These are phyloP conservation scores for Baorangia bicolor DNA, from an alignment of 768 basidiomycete genomes.

Conservation along the genomic window DNA sequence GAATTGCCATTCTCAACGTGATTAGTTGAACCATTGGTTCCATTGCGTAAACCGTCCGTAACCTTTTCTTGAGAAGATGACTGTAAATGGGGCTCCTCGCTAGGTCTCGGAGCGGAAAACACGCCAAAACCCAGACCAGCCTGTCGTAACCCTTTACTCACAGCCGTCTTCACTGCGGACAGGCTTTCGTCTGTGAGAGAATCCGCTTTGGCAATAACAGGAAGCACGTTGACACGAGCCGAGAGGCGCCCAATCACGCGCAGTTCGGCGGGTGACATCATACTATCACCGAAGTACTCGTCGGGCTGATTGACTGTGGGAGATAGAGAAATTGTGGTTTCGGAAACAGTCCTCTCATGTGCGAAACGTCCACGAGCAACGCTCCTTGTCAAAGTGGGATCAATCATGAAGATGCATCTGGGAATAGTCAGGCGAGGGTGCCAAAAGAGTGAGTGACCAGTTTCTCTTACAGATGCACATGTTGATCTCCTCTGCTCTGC, in stretches of 20 bases:
- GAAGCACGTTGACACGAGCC: slow-evolving; percentile 74
- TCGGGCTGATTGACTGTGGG: slow-evolving; percentile 50
- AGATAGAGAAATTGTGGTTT: slow-evolving; percentile 55
- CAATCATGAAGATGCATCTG: slow-evolving; percentile 85
- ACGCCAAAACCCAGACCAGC: slow-evolving; percentile 77
- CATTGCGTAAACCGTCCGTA: slow-evolving; percentile 23
- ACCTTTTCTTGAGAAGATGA: slow-evolving; percentile 17
- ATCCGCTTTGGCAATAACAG: slow-evolving; percentile 77
- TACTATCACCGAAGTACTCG: slow-evolving; percentile 48
- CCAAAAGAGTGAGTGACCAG: not conserved
- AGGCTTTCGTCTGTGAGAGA: slow-evolving; percentile 81
- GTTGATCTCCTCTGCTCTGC: slow-evolving; percentile 85
- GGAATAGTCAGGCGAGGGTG: slow-evolving; percentile 14
- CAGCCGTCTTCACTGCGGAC: slow-evolving; percentile 64
- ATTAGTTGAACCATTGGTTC: slow-evolving; percentile 29
- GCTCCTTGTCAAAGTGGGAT: slow-evolving; percentile 64
- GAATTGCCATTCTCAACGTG: slow-evolving; percentile 28
- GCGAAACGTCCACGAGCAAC: slow-evolving; percentile 49
- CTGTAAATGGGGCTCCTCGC: slow-evolving; percentile 10
- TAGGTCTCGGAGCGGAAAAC: slow-evolving; percentile 49
- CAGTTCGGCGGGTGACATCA: slow-evolving; percentile 77
- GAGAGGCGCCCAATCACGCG: slow-evolving; percentile 76
- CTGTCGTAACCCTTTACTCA: slow-evolving; percentile 63
- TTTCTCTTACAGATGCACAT: slow-evolving; percentile 75
- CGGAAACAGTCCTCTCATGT: slow-evolving; percentile 61